Conservation (phyloP, 2,329 filamentous ascomycete genomes). For the Pezizomycotina sp. region DNA sequence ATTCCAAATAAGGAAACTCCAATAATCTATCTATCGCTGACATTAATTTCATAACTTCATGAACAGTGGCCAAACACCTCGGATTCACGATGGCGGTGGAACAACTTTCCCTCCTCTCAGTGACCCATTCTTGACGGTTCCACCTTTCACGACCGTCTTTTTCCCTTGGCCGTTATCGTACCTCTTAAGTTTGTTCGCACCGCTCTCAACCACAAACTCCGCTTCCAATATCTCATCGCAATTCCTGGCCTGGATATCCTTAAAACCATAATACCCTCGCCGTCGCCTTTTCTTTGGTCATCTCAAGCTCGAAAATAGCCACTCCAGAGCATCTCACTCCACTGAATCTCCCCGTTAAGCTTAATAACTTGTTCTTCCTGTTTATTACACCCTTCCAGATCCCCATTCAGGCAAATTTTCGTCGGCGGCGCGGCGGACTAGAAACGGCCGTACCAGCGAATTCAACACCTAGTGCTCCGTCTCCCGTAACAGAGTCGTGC, state of each 20-base stretch:
- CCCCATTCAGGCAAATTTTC: conserved; percentile 43
- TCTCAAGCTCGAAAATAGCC: conserved; percentile 52
- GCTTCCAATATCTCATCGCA: conserved; percentile 48
- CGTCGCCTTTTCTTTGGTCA: conserved; percentile 41
- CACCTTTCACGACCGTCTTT: too few relatives aligned
- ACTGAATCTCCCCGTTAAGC: conserved; percentile 49
- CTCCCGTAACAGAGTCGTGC: conserved; percentile 40
- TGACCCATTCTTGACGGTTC: too few relatives aligned
- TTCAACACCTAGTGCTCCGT: conserved; percentile 44
- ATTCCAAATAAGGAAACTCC: too few relatives aligned
- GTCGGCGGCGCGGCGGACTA: conserved; percentile 40
- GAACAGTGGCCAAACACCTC: too few relatives aligned
- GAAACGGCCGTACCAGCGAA: conserved; percentile 52
- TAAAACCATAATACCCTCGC: conserved; percentile 49
- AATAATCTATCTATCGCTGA: too few relatives aligned
- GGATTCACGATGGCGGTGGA: too few relatives aligned
- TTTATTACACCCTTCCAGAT: conserved; percentile 37
- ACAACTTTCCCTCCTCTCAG: too few relatives aligned
- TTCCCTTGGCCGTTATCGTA: too few relatives aligned
- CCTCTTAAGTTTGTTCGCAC: conserved; percentile 42
- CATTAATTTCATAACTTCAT: too few relatives aligned
- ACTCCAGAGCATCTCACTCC: conserved; percentile 57
- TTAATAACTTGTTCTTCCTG: conserved; percentile 32
- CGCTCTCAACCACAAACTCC: conserved; percentile 50
- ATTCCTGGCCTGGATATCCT: conserved; percentile 43